Base-by-base conservation (phyloP, 345 rosid species). In the Citrus australasica region DNA sequence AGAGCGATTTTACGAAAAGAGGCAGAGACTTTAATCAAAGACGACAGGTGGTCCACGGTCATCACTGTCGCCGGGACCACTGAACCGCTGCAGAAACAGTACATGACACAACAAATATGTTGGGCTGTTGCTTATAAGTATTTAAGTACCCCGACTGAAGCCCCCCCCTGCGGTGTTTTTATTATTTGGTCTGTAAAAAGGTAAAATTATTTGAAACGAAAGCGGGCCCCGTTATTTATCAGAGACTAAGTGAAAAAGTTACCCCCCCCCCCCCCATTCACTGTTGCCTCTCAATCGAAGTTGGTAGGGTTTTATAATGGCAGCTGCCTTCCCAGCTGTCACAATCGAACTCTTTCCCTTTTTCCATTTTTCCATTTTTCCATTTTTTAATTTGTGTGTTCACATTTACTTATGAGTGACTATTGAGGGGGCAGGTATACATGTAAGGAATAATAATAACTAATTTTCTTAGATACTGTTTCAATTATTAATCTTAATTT, bases 1-100 rank as follows among this genome's bases (percentile, higher is more conserved):
- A 27, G 37, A n/a, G 2, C 9, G 46, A 19, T 2, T 32, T 16
- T 64, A 5, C 40, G 71, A 21, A 9, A 40, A 21, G 14, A 17
- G 35, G 24, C 55, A 37, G 46, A 14, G 76, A 59, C 76, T 73
- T 73, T 73, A 60, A 60, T 73, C 67, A 61, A 60, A 5, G 38
- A 16, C 11, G 56, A 37, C 76, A 74, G 33, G 67, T 60, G 76
- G 68, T 60, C 67, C 76, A 16, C 28, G 59, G 28, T 42, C 58
- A 46, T 10, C n/a, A 6, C 3, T 0, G 51, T 2, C 7, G 40
- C 11, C 42, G 75, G 75, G 69, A 32, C 63, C 75, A 55, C 75
- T 53, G 75, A 30, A 8, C 62, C 1, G 25, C 61, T 58, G n/a
- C 61, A 58, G 24, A 6, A 7, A 0, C 27, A 2, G 4, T 22